These are phyloP conservation scores for Tuctoria greenei DNA, from an alignment of 176 grass and related monocot species.

Conservation along the genomic window DNA sequence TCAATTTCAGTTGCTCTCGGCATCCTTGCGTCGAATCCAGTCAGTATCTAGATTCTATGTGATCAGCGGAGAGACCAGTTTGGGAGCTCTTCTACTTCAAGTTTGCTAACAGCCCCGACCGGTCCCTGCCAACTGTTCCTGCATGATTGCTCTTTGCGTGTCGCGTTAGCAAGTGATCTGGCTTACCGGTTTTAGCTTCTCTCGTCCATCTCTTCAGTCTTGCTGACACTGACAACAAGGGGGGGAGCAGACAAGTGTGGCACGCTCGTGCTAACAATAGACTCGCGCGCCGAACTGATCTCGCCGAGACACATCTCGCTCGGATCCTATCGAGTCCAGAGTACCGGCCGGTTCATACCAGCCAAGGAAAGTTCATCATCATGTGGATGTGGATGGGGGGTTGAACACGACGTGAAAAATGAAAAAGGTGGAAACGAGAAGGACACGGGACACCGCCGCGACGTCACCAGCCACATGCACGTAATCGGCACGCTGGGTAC, in stretches of 20 bases:
- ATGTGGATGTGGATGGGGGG: slow-evolving; percentile 12
- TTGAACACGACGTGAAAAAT: not conserved
- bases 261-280: slow-evolving; percentile 12
- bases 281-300: slow-evolving; percentile 12
- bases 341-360: not conserved
- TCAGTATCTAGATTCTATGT: not conserved
- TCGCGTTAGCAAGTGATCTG: not conserved
- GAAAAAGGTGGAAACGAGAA: not conserved
- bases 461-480: slow-evolving; percentile 1
- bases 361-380: slow-evolving; percentile 6
- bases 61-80: not conserved
- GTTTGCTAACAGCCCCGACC: not conserved
- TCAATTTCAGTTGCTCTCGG: not conserved
- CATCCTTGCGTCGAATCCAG: not conserved
- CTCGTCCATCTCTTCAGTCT: not conserved
- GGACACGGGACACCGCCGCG: not conserved
- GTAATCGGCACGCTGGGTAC: not conserved
- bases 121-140: too few species aligned
- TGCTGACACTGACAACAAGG: not conserved
- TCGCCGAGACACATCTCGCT: too few species aligned
- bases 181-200: not conserved
- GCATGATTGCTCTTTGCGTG: slow-evolving; percentile 24
- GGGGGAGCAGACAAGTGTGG: slow-evolving; percentile 1
- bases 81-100: not conserved
- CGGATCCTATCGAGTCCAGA: not conserved